Conservation (phyloP, 1,139 yeast species). For the Hansenula sp. region DNA sequence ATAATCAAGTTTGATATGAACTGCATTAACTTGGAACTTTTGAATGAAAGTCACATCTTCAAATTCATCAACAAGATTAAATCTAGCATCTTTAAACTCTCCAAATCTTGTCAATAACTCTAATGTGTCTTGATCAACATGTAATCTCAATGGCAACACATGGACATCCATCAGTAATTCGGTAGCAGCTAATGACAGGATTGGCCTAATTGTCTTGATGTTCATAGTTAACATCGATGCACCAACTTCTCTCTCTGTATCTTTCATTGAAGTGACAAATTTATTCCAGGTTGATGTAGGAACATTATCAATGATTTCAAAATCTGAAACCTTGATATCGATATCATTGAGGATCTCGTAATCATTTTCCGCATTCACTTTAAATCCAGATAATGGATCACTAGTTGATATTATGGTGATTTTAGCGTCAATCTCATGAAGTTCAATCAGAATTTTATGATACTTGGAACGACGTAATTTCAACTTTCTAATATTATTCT, state of each 20-base stretch:
- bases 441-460: slow-evolving; percentile 58
- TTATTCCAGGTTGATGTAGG: slow-evolving; percentile 92
- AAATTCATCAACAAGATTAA: slow-evolving; percentile 46
- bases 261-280: slow-evolving; percentile 66
- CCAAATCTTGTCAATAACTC: slow-evolving; percentile 79
- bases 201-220: slow-evolving; percentile 63
- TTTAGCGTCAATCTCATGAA: slow-evolving; percentile 47
- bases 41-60: slow-evolving; percentile 68
- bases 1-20: slow-evolving; percentile 75
- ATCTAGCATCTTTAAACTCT: slow-evolving; percentile 72
- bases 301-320: slow-evolving; percentile 71
- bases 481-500: slow-evolving; percentile 34
- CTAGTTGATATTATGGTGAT: slow-evolving; percentile 42
- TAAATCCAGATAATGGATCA: slow-evolving; percentile 33
- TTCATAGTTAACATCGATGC: slow-evolving; percentile 57
- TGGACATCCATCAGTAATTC: slow-evolving; percentile 58
- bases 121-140: slow-evolving; percentile 89
- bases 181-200: slow-evolving; percentile 56
- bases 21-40: slow-evolving; percentile 56
- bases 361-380: slow-evolving; percentile 24
- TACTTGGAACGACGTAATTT: slow-evolving; percentile 59
- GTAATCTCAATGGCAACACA: slow-evolving; percentile 71
- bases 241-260: slow-evolving; percentile 62
- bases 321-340: slow-evolving; percentile 40
- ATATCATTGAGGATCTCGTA: slow-evolving; percentile 47